phyloP scores from a whole-genome alignment of 176 grass and related monocot genomes.

The Aegilops umbellulata region DNA sequence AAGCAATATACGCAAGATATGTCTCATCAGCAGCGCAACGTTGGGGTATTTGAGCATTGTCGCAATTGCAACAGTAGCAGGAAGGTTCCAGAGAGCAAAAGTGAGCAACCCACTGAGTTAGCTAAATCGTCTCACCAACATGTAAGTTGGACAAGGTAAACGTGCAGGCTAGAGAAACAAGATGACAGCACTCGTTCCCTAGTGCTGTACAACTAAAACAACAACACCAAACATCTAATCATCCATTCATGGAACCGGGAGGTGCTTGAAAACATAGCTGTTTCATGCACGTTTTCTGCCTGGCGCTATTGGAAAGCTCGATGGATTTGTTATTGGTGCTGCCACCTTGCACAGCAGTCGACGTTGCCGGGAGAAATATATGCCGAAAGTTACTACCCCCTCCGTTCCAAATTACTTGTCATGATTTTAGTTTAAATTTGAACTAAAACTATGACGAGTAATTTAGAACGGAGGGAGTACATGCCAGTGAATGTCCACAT shows the following conservation, averaged over 20 bases:
- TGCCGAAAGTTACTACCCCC: too few species aligned
- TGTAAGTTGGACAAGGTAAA: not conserved
- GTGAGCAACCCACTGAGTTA: not conserved
- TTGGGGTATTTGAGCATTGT: not conserved
- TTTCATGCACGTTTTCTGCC: not conserved
- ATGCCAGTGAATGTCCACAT: too few species aligned
- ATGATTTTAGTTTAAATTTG: too few species aligned
- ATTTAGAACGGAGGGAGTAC: too few species aligned
- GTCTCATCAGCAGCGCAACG: not conserved
- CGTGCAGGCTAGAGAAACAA: not conserved
- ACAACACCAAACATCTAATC: not conserved
- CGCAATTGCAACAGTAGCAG: not conserved
- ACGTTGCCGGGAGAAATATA: not conserved
- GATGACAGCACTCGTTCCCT: not conserved
- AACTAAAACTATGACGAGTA: too few species aligned
- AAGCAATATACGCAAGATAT: not conserved
- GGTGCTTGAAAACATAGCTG: too few species aligned
- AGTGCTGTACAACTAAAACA: not conserved
- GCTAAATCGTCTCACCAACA: not conserved
- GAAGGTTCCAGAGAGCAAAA: not conserved
- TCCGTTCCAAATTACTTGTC: too few species aligned
- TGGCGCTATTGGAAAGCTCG: not conserved
- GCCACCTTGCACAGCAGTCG: not conserved
- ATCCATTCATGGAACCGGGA: not conserved
- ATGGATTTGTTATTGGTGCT: not conserved